Conservation (phyloP, 192 early-diverging fungal species). For the Coemansia sp. region DNA sequence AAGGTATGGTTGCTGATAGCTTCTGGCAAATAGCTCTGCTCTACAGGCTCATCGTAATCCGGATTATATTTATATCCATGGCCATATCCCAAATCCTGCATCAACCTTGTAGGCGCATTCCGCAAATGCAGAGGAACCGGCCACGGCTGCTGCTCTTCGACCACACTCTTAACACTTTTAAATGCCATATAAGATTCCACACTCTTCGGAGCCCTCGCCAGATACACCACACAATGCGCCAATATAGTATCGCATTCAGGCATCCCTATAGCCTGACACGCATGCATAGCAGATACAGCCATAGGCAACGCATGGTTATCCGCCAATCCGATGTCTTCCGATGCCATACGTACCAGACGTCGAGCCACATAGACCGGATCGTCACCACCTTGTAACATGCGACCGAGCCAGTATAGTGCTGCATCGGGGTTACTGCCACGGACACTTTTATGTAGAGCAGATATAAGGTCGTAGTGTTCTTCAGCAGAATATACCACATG, state of each 20-base stretch:
- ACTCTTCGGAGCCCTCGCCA: constrained; percentile 81
- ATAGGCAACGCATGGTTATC: constrained; percentile 75
- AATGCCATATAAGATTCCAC: constrained; percentile 80
- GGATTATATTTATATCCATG: constrained; percentile 86
- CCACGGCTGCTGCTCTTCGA: constrained; percentile 63
- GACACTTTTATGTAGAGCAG: constrained; percentile 85
- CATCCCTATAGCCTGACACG: constrained; percentile 87
- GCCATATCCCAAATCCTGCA: constrained; percentile 81
- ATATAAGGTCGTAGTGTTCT: constrained; percentile 90
- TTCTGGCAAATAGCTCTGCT: constrained; percentile 79
- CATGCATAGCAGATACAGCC: constrained; percentile 74
- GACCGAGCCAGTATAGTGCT: constrained; percentile 83
- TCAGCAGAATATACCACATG: constrained; percentile 82
- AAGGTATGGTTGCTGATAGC: constrained; percentile 63
- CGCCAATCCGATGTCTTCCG: constrained; percentile 87
- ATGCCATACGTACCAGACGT: constrained; percentile 77
- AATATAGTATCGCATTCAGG: constrained; percentile 88
- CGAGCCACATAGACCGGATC: constrained; percentile 86
- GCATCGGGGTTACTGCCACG: constrained; percentile 82
- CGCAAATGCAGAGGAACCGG: constrained; percentile 85
- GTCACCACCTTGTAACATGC: constrained; percentile 88
- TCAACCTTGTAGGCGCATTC: constrained; percentile 77
- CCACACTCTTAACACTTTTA: constrained; percentile 61
- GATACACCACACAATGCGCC: constrained; percentile 74
- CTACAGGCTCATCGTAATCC: constrained; percentile 65